Base-by-base conservation (phyloP, 1,284 basidiomycete species). In the Ceratobasidium sp. region DNA sequence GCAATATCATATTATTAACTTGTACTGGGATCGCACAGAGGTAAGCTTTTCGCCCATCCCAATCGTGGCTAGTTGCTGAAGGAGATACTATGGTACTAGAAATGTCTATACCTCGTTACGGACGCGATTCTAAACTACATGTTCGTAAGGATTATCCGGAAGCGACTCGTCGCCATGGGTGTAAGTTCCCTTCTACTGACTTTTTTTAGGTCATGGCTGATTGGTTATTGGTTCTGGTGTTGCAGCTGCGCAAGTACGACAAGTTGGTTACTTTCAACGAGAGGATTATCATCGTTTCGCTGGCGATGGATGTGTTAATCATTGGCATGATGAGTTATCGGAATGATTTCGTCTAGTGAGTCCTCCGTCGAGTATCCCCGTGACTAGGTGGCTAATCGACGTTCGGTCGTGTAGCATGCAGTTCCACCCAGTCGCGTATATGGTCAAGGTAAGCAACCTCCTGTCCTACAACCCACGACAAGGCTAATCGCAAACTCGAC, bases 81-180 rank as follows among this genome's bases (percentile, higher is more conserved):
- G 2, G 8, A 57, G 15, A 17, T 27, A 29, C 17, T 14, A 11
- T 29, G 22, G 17, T 22, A 11, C 5, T 62, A 72, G 69, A 73
- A 76, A 63, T 53, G 67, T 62, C 64, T 79, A n/a, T 79, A 79
- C 73, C 74, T 79, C 36, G 51, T 77, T 15, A 73, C 78, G 31
- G 78, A 79, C 41, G 72, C 64, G 17, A 65, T 62, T 6, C 74
- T 77, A 29, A 77, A 78, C 73, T 57, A 47, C 15, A 53, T 76
- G 47, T 79, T 79, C 66, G 72, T 79, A 27, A 29, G 54, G 4
- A 65, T 50, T n/a, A 76, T 79, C 48, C 44, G 33, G 54, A 57
- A 75, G 41, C 76, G 76, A 0, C 78, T 79, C 4, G 62, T 78
- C 41, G 41, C n/a, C 0, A 75, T 74, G 50, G 77, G 77, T 3